Percentiles rank a stretch among this genome's conserved stretches.
phyloP scores from a whole-genome alignment of 306 rosid genomes.

The Notholithocarpus densiflorus region DNA sequence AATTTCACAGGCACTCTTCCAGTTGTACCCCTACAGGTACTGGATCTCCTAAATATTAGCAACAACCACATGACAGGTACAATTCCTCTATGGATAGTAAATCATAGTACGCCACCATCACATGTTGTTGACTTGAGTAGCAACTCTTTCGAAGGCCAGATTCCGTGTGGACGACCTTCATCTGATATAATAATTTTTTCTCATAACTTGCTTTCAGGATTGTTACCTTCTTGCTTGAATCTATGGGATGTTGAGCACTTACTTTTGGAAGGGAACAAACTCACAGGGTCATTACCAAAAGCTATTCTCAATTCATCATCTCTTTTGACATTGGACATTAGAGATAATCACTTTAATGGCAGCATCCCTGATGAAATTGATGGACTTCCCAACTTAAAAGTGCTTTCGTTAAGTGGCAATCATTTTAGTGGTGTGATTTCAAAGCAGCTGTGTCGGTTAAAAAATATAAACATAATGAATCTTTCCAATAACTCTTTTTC shows the following conservation, averaged over 20 bases:
- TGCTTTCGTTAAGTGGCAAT: too few relatives aligned
- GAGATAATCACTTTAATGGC: too few relatives aligned
- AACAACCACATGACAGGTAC: slow-evolving; percentile 14
- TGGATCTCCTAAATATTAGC: background rate
- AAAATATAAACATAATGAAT: too few relatives aligned
- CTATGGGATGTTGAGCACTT: background rate
- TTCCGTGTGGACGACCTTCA: background rate
- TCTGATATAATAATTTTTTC: background rate
- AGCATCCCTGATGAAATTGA: too few relatives aligned
- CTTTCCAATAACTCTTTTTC: too few relatives aligned
- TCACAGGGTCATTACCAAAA: slow-evolving; percentile 1
- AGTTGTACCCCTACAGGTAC: background rate
- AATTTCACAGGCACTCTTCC: background rate
- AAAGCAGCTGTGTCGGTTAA: background rate
- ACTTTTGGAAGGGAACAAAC: slow-evolving; percentile 6
- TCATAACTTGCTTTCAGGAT: slow-evolving; percentile 3
- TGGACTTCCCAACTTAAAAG: too few relatives aligned
- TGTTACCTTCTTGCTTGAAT: background rate
- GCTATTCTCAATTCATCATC: background rate
- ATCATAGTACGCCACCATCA: rapidly evolving
- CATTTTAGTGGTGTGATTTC: slow-evolving; percentile 19
- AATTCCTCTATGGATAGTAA: background rate
- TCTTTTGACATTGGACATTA: background rate
- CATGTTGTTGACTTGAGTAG: background rate
- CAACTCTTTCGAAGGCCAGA: slow-evolving; percentile 11